Conservation (phyloP, 352 stramenopile genomes). For the Phytophthora vignae region DNA sequence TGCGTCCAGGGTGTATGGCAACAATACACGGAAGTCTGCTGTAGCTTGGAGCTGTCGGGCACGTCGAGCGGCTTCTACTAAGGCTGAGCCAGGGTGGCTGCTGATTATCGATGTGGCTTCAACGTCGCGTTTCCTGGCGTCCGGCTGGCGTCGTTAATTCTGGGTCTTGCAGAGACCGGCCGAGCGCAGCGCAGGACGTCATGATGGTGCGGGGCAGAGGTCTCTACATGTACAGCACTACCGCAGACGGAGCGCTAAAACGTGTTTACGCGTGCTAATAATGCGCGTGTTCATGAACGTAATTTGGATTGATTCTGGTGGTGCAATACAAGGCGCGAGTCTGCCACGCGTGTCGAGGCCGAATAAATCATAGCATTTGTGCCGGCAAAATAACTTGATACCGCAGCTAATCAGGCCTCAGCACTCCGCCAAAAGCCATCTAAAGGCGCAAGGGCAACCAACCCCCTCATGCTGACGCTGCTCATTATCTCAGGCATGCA, state of each 20-base stretch:
- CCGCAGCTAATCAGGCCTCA: too few relatives aligned
- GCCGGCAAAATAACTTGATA: not conserved
- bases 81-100: constrained; percentile 4
- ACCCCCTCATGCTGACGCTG: not conserved
- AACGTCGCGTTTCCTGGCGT: constrained; percentile 1
- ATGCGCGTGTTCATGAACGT: not conserved
- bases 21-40: too few relatives aligned
- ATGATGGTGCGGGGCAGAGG: not conserved
- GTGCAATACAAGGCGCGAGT: constrained; percentile 4
- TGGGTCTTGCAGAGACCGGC: too few relatives aligned
- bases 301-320: constrained; percentile 16
- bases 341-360: not conserved
- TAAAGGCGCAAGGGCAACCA: too few relatives aligned
- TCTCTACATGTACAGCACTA: not conserved
- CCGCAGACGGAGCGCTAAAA: not conserved
- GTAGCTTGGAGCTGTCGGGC: too few relatives aligned
- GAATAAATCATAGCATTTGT: not conserved
- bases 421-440: too few relatives aligned
- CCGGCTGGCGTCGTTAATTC: not conserved
- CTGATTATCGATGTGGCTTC: too few relatives aligned
- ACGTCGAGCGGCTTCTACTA: not conserved
- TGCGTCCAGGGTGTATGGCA: not conserved
- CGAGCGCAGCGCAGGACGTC: not conserved
- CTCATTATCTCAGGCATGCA: constrained; percentile 7
- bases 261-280: not conserved